Base-by-base conservation (phyloP, 2,329 filamentous ascomycete genomes). In the Ophiostoma tasmaniense region DNA sequence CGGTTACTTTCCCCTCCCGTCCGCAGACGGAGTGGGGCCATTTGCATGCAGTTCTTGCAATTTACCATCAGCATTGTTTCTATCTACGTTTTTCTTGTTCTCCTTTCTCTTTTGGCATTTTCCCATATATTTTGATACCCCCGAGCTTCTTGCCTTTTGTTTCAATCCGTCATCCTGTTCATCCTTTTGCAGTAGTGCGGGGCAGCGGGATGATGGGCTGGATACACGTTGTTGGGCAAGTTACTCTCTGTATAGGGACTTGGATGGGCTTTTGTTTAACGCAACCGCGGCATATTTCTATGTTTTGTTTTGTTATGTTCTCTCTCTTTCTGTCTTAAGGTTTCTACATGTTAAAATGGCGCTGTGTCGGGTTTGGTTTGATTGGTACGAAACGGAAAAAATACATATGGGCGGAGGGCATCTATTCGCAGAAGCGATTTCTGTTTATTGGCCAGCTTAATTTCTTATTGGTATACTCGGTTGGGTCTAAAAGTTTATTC, bases 101-200 rank as follows among this genome's bases (percentile, higher is more conserved):
- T 39, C 13, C 6, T 20, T 17, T 33, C 39, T n/a, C 6, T 20
- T 17, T 33, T 55, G 22, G 52, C 25, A 20, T 14, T 39, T 66
- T 25, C 25, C 30, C n/a, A 35, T 35, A 59, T 66, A 62, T 66
- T 52, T 28, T 66, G 65, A 66, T 65, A 65, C 64, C 64, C 64
- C 35, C 22, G 37, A 65, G 64, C 64, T 45, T 65, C n/a, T 33
- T 33, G 45, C 39, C 25, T 6, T 25, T 33, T n/a, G 64, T 25
- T 66, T 52, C 39, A 22, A 37, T 66, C 39, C 22, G 17, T 30
- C n/a, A 14, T 52, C 2, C 17, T 20, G 25, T 35, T 11, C 17
- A 30, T 13, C 3, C 61, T 25, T 8, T 39, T 22, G 28, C n/a
- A 65, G 35, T n/a, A n/a, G 62, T 25, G 62, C n/a, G 17, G 7